phyloP scores from a whole-genome alignment of 306 rosid species.

The Cucumis cinereus region DNA sequence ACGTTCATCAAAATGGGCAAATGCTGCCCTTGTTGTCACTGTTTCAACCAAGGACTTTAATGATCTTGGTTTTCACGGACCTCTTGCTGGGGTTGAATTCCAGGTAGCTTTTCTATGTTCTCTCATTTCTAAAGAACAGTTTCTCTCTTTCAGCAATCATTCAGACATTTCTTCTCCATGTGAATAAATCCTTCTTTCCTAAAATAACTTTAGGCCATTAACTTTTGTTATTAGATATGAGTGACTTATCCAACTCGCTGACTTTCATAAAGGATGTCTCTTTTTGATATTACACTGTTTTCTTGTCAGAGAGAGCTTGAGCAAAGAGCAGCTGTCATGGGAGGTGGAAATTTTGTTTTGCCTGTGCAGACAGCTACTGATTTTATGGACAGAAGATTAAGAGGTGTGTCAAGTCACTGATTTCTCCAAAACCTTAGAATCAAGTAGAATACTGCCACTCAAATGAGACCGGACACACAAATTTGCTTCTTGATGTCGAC shows the following conservation, averaged over 20 bases:
- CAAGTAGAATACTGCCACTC: background rate
- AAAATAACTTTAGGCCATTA: background rate
- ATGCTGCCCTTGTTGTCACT: constrained; percentile 89
- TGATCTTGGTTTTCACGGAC: constrained; percentile 51
- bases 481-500: background rate
- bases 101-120: constrained; percentile 35
- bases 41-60: constrained; percentile 68
- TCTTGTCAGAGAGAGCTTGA: constrained; percentile 60
- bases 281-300: background rate
- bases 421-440: background rate
- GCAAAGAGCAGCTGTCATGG: constrained; percentile 68
- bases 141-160: background rate
- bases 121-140: background rate
- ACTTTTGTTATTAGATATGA: background rate
- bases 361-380: constrained; percentile 92
- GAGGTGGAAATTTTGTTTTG: constrained; percentile 82
- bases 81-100: constrained; percentile 86
- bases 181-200: background rate
- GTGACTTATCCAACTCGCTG: background rate
- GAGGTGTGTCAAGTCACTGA: constrained; percentile 29
- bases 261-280: constrained; percentile 7
- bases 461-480: background rate
- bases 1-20: constrained; percentile 94
- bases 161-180: background rate
- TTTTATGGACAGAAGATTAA: constrained; percentile 55